phyloP scores from a whole-genome alignment of 2,329 filamentous ascomycete genomes.

The Aspergillus fijiensis region DNA sequence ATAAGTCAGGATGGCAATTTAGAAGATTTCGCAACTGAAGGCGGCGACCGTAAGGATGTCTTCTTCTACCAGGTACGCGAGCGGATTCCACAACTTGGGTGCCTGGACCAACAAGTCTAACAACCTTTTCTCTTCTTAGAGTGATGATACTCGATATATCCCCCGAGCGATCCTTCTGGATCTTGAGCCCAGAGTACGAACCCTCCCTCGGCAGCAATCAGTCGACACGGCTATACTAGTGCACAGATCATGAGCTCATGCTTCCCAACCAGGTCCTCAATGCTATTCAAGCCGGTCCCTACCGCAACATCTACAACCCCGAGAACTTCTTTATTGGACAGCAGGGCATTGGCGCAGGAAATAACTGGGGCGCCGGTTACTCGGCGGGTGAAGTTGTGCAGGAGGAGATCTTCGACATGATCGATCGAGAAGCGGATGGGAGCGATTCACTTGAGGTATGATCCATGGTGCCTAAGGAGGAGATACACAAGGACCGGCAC shows the following conservation, averaged over 20 bases:
- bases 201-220: not conserved
- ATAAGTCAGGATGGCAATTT: conserved; percentile 97
- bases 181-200: conserved; percentile 77
- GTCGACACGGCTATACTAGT: not conserved
- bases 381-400: conserved; percentile 86
- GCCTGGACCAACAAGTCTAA: not conserved
- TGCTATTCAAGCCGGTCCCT: conserved; percentile 85
- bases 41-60: conserved; percentile 96
- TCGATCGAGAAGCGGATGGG: conserved; percentile 95
- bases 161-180: conserved; percentile 94
- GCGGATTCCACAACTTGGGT: not conserved
- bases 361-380: conserved; percentile 98
- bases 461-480: not conserved
- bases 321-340: conserved; percentile 98
- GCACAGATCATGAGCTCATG: conserved; percentile 10
- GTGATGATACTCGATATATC: conserved; percentile 97
- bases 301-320: conserved; percentile 98
- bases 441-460: conserved; percentile 88
- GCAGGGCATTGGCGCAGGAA: conserved; percentile 88
- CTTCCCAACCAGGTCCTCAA: conserved; percentile 67
- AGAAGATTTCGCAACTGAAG: conserved; percentile 96
- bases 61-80: conserved; percentile 82
- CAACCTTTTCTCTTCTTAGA: conserved; percentile 50
- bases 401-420: conserved; percentile 99
- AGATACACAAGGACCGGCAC: not conserved